Percentiles rank a stretch among this genome's conserved stretches.
These are phyloP conservation scores for Gossypium herbaceum DNA, from an alignment of 345 rosid genomes.

Conservation along the genomic window DNA sequence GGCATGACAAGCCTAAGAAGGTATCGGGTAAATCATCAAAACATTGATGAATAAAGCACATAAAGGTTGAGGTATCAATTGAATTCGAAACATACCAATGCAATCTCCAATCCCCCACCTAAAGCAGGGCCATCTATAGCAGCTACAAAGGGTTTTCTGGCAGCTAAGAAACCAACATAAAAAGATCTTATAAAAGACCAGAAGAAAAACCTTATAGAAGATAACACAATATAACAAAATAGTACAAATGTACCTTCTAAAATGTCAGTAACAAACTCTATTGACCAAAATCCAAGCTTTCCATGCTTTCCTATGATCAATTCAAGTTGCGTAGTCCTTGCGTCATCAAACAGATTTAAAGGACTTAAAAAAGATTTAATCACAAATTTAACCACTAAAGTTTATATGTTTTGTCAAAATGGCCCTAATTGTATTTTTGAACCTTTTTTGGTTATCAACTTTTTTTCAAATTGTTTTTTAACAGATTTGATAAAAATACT, in stretches of 20 bases:
- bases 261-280: slow-evolving; percentile 18
- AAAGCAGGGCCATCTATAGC: slow-evolving; percentile 21
- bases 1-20: slow-evolving; percentile 23
- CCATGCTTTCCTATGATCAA: neutral
- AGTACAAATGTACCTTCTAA: slow-evolving; percentile 6
- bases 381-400: no score
- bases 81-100: slow-evolving; percentile 11
- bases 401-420: no score
- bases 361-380: no score
- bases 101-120: slow-evolving; percentile 28
- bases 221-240: neutral
- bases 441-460: no score
- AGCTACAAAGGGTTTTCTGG: slow-evolving; percentile 26
- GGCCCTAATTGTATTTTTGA: no score
- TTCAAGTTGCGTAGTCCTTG: neutral
- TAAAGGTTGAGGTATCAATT: neutral
- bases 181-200: neutral
- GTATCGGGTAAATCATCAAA: neutral
- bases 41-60: neutral
- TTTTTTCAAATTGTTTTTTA: no score
- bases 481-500: no score
- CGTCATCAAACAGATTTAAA: neutral
- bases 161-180: slow-evolving; percentile 15
- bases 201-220: neutral
- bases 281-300: slow-evolving; percentile 19